Evolutionary conservation across 2,329 filamentous ascomycete species (phyloP), one percentile per base, ranked within the genome.

Genomic region (Alternaria tenuissima): DNA sequence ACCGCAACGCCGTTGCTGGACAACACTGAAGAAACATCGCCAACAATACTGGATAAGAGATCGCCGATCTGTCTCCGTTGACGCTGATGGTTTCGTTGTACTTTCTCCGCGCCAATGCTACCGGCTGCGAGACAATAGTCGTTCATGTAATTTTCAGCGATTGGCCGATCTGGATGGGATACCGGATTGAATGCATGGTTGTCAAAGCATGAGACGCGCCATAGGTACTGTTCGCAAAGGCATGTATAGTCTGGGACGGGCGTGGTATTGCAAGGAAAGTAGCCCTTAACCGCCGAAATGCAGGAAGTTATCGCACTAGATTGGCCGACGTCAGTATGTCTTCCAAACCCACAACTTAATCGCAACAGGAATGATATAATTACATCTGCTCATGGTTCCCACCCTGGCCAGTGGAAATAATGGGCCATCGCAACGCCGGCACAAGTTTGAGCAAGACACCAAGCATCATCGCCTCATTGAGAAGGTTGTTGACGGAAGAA

Each of bases 221-320:
- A 66, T 57, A 57, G 41, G 42, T 62, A 59, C 34, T 66, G 64
- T 30, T 64, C 62, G 52, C 64, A 66, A 5, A 66, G 42, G 20
- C 59, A 66, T 12, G 49, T 43, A 16, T 57, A 51, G 28, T 61
- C 49, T 24, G 56, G 44, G 18, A 34, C 24, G 24, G 26, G 24
- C 14, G 44, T 28, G 18, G 28, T 54, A 28, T 32, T 24, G 46
- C 54, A 63, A 16, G 61, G 57, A 26, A 63, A 61, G 41, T 63
- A 55, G 16, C 47, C 43, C 28, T 63, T 46, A 14, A 61, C 54
- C 14, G 57, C 53, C 0, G 54, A 47, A 30, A 57, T 36, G 14
- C 61, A 63, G 5, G 57, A 55, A 7, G 55, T 52, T 34, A 61
- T 55, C 22, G 54, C 54, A 55, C 61, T 61, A 43, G 14, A 43